phyloP scores from a whole-genome alignment of 2,329 filamentous ascomycete species.

The Epicoccum nigrum region DNA sequence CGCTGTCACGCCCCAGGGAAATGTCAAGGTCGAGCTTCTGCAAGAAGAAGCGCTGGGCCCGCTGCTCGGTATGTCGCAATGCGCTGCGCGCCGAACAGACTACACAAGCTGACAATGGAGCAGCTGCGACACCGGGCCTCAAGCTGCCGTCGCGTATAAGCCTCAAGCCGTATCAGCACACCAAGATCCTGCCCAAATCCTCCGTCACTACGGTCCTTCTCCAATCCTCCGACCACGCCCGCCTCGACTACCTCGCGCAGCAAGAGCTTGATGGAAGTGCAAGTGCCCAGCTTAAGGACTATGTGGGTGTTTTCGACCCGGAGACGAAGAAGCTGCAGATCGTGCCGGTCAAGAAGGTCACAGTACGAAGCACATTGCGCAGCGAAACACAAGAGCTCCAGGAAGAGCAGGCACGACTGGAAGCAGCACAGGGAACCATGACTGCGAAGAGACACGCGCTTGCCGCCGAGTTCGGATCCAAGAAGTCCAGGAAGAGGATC shows the following conservation, averaged over 20 bases:
- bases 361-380: constrained; percentile 58
- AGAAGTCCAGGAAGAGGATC: constrained; percentile 82
- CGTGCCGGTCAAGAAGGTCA: constrained; percentile 59
- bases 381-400: constrained; percentile 52
- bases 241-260: constrained; percentile 64
- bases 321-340: constrained; percentile 59
- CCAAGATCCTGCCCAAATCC: constrained; percentile 36
- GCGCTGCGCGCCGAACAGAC: constrained; percentile 1
- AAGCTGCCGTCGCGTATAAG: constrained; percentile 49
- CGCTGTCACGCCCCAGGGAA: constrained; percentile 47
- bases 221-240: constrained; percentile 65
- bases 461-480: constrained; percentile 80
- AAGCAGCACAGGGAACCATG: constrained; percentile 47
- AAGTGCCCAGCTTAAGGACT: constrained; percentile 63
- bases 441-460: constrained; percentile 71
- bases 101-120: neutral
- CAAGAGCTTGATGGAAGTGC: constrained; percentile 54
- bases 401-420: constrained; percentile 36
- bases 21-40: constrained; percentile 53
- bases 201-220: constrained; percentile 58
- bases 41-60: constrained; percentile 56
- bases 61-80: constrained; percentile 52
- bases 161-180: constrained; percentile 57
- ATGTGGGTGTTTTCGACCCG: constrained; percentile 66
- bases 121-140: constrained; percentile 53